Evolutionary conservation across 192 early-diverging fungal species (phyloP).

Genomic region (Umbelopsis ramanniana): DNA sequence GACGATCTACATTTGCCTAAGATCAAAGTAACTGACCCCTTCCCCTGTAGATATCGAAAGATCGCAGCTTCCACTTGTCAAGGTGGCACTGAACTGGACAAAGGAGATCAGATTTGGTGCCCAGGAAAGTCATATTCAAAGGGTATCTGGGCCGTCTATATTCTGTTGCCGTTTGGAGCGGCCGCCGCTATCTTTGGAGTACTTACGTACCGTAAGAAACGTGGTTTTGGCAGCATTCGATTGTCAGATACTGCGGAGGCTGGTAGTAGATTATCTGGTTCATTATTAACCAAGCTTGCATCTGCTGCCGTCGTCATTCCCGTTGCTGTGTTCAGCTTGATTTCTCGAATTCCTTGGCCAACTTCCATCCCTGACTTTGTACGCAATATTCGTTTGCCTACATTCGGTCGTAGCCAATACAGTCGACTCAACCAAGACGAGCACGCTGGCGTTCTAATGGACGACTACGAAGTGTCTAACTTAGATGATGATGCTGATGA

Average conservation of each 20-base stretch:
- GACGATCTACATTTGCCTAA: too few species aligned
- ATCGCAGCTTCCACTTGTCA: constrained; percentile 84
- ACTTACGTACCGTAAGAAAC: constrained; percentile 29
- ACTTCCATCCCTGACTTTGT: constrained; percentile 23
- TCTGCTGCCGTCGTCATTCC: constrained; percentile 37
- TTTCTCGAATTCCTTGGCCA: constrained; percentile 37
- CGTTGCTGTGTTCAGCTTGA: constrained; percentile 29
- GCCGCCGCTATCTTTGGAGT: constrained; percentile 35
- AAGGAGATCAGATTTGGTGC: constrained; percentile 69
- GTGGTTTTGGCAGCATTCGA: constrained; percentile 39
- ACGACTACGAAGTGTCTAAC: constrained; percentile 45
- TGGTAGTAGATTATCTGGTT: constrained; percentile 22
- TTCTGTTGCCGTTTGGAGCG: constrained; percentile 37
- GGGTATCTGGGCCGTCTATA: constrained; percentile 33
- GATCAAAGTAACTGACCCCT: not conserved
- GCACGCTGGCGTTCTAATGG: constrained; percentile 42
- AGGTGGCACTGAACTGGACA: constrained; percentile 56
- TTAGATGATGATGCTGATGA: constrained; percentile 35
- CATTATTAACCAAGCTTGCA: constrained; percentile 32
- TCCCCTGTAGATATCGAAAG: constrained; percentile 74
- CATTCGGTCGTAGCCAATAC: constrained; percentile 34
- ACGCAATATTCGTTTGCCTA: constrained; percentile 23
- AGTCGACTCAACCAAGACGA: constrained; percentile 44
- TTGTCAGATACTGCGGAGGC: constrained; percentile 27
- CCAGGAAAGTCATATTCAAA: constrained; percentile 54